phyloP scores from a whole-genome alignment of 495 filamentous ascomycete genomes.

The Aspergillus cristatus region DNA sequence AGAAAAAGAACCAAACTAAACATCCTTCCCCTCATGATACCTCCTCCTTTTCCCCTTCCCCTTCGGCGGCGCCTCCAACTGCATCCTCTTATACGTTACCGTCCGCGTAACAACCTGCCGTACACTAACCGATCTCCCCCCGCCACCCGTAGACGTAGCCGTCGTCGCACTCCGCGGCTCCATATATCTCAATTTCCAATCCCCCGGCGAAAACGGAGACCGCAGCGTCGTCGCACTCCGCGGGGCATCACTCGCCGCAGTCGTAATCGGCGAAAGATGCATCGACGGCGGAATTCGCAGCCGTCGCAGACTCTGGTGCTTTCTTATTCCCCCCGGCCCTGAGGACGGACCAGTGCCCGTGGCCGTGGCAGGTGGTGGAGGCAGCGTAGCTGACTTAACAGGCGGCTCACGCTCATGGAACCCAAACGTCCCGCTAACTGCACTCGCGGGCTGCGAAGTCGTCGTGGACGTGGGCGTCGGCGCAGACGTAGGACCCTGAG shows the following conservation, averaged over 20 bases:
- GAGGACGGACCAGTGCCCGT: too few species aligned
- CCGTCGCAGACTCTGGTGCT: constrained; percentile 20
- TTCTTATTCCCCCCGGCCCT: constrained; percentile 14
- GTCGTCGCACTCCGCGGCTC: constrained; percentile 24
- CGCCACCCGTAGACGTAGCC: too few species aligned
- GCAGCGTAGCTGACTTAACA: constrained; percentile 20
- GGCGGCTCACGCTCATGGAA: constrained; percentile 10
- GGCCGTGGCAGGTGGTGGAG: constrained; percentile 22
- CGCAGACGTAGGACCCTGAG: background rate
- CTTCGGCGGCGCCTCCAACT: constrained; percentile 31
- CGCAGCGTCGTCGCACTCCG: constrained; percentile 17
- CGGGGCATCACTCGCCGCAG: too few species aligned
- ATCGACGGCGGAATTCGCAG: constrained; percentile 32
- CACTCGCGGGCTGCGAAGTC: constrained; percentile 31
- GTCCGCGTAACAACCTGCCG: constrained; percentile 42
- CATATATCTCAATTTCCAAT: constrained; percentile 32
- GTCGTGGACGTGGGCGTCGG: constrained; percentile 22
- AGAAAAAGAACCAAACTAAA: background rate
- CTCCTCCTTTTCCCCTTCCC: constrained; percentile 35
- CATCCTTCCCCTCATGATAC: constrained; percentile 3
- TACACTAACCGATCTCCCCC: constrained; percentile 30
- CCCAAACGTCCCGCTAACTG: constrained; percentile 25
- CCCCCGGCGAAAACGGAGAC: constrained; percentile 31
- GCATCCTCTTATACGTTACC: constrained; percentile 36
- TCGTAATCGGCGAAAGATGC: constrained; percentile 13